These are phyloP conservation scores for Acrocalymma vagum DNA, from an alignment of 2,329 filamentous ascomycete species.

Conservation along the genomic window DNA sequence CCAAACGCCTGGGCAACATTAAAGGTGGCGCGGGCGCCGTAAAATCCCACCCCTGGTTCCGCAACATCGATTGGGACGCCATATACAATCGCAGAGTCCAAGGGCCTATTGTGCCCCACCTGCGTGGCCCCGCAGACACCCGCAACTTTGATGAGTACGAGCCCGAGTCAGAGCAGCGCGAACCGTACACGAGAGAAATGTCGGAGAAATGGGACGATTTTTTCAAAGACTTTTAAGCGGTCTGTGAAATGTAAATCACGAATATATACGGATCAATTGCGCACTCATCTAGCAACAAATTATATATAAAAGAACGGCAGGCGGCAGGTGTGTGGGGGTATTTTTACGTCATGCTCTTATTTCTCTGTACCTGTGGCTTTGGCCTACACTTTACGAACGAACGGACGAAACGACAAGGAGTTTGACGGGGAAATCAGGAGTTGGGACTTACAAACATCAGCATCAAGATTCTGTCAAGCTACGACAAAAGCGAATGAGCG, in stretches of 20 bases:
- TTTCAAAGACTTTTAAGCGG: slow-evolving; percentile 73
- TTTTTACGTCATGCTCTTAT: too few relatives aligned
- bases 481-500: too few relatives aligned
- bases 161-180: slow-evolving; percentile 73
- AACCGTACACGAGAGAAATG: slow-evolving; percentile 75
- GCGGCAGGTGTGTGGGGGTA: too few relatives aligned
- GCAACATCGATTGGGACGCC: slow-evolving; percentile 76
- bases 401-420: too few relatives aligned
- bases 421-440: too few relatives aligned
- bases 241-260: background rate
- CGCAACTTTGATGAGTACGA: slow-evolving; percentile 85
- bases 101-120: slow-evolving; percentile 79
- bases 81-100: slow-evolving; percentile 69
- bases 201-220: slow-evolving; percentile 72
- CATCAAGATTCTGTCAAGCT: too few relatives aligned
- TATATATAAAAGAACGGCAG: too few relatives aligned
- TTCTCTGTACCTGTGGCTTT: too few relatives aligned
- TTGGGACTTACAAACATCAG: too few relatives aligned
- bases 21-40: slow-evolving; percentile 76
- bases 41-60: slow-evolving; percentile 80
- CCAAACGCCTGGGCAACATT: slow-evolving; percentile 80
- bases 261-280: too few relatives aligned
- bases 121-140: slow-evolving; percentile 76
- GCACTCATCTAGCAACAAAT: too few relatives aligned
- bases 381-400: too few relatives aligned